A percentile compares a stretch with the other conserved stretches of the same genome.
phyloP scores from a whole-genome alignment of 2,329 filamentous ascomycete species.

The Calonectria hawksworthii region DNA sequence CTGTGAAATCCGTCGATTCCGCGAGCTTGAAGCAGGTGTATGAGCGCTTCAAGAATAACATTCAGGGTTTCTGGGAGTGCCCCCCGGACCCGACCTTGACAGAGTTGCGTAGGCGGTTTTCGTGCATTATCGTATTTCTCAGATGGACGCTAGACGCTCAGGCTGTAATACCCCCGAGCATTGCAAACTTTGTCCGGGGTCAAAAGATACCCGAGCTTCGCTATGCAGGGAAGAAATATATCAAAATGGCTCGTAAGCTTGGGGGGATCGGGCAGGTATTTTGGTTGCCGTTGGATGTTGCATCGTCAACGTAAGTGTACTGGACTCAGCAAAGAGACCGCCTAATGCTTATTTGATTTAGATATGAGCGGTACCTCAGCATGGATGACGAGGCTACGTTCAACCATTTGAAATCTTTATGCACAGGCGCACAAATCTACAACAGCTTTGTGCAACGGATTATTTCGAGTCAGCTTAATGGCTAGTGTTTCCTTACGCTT shows the following conservation, averaged over 20 bases:
- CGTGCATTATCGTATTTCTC: constrained; percentile 48
- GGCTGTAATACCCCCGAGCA: constrained; percentile 34
- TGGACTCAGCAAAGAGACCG: background rate
- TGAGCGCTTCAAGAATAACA: constrained; percentile 27
- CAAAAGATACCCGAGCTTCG: constrained; percentile 45
- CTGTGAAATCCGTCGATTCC: constrained; percentile 35
- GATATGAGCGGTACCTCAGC: constrained; percentile 52
- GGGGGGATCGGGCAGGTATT: constrained; percentile 47
- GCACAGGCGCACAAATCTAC: constrained; percentile 30
- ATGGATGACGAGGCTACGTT: constrained; percentile 51
- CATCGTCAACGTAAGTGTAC: constrained; percentile 51
- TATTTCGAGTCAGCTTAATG: constrained; percentile 37
- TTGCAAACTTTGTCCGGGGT: constrained; percentile 39
- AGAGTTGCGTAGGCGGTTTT: constrained; percentile 47
- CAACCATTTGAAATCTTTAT: constrained; percentile 43
- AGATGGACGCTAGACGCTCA: constrained; percentile 44
- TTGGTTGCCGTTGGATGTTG: constrained; percentile 50
- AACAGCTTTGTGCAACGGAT: constrained; percentile 41
- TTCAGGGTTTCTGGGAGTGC: constrained; percentile 42
- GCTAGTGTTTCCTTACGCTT: background rate
- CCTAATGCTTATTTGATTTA: constrained; percentile 17
- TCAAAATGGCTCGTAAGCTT: constrained; percentile 49
- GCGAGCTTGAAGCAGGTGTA: constrained; percentile 31
- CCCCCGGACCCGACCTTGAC: constrained; percentile 30
- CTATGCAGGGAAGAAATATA: constrained; percentile 51